Evolutionary conservation across 441 rosid species (phyloP), one percentile per base, ranked within the genome.

Genomic region (Brassica hybrid): DNA sequence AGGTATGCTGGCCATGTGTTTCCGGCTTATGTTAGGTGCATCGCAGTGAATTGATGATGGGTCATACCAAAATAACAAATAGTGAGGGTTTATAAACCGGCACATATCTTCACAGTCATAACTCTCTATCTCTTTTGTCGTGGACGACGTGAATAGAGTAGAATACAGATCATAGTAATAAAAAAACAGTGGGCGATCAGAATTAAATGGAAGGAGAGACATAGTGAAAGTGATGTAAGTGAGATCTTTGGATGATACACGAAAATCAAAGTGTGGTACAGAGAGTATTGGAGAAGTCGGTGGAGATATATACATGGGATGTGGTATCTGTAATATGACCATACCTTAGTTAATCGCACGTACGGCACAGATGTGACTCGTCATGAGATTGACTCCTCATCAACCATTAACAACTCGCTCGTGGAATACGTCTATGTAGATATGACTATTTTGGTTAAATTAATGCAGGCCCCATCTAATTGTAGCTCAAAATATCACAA

Each of bases 371-470:
- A 79, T 43, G 34, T 69, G 72, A 41, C 67, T 74, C 43, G 68
- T 74, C 82, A 69, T 69, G 82, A 79, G 48, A 62, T 74, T 79
- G 82, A 79, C 82, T 74, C 63, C 6, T 70, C 79, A 79, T 79
- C 82, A 11, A 79, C 75, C 82, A 74, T 14, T 48, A 62, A 74
- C 75, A 74, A 64, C 79, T 67, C 78, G 73, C 48, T 78, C 81
- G 81, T 78, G 74, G 74, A 50, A 36, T 52, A 68, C 38, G 77
- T 78, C 74, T 73, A 1, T 72, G 50, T 67, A 58, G 69, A 60
- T 78, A 59, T 67, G 69, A 34, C 73, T 78, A 21, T 50, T 65
- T 61, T 59, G 30, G 58, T 66, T 57, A 19, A 17, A 32, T 65
- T 30, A 30, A 65, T 7, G 43, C 36, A 52, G 17, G 17, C 54